Evolutionary conservation across 352 stramenopile genomes (phyloP), one percentile per base, ranked within the genome.

Genomic region (Pythium sp.): DNA sequence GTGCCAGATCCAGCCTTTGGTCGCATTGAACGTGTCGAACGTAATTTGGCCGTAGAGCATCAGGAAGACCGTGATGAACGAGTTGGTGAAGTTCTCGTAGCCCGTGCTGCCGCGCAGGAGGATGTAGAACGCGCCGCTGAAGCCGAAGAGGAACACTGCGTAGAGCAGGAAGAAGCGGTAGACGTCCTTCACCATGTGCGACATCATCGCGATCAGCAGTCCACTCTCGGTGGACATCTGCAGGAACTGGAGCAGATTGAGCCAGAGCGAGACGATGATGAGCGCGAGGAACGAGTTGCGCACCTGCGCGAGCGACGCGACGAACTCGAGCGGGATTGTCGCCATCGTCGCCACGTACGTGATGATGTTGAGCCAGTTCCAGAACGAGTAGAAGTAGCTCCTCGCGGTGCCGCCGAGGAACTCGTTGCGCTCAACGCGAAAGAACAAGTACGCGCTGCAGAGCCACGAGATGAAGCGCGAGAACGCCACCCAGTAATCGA

Each of bases 141-240:
- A 90, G 46, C 82, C 82, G 18, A 88, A 70, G 41, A 90, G 72
- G 66, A 93, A 93, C 4, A 91, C 85, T 0, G 70, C 75, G 65
- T 93, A 93, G 26, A 93, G 75, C 41, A 93, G 57, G 20, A 86
- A 74, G 61, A 93, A 93, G 4, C 79, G 81, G 46, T 79, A 79
- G 54, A 90, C 79, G 55, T 93, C 85, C 26, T 78, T 86, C 22
- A 87, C 72, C 78, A 93, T 87, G 70, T 86, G 79, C 14, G 75
- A 77, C 85, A 93, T 91, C 85, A 93, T 93, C 7, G 85, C 81
- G 61, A 91, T 84, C 5, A 93, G 75, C n/a, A 91, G 65, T 0
- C 85, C 85, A 7, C 73, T 87, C 11, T 78, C 72, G 8, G 71
- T 79, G 12, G 79, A 84, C 51, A 90, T 74, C 62, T 91, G 83